Percentiles rank a stretch among this genome's conserved stretches.
Evolutionary conservation across 2,329 filamentous ascomycete species (phyloP).

Genomic region (Cytospora chrysosperma): DNA sequence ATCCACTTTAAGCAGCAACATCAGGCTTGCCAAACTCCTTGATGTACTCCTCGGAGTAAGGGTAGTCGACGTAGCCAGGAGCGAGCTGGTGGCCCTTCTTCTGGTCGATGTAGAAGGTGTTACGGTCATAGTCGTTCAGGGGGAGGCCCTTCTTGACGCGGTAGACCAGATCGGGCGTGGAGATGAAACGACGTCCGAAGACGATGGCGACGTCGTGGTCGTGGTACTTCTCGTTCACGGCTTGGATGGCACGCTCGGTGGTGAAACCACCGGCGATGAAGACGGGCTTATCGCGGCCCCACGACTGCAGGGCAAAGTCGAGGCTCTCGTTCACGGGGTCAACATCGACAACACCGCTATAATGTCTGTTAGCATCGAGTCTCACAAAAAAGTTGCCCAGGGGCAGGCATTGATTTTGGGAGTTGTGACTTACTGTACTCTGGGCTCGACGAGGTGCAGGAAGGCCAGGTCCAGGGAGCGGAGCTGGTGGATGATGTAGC

Average conservation of each 20-base stretch:
- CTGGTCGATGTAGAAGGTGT: conserved; percentile 31
- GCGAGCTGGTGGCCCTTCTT: conserved; percentile 24
- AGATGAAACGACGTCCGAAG: conserved; percentile 37
- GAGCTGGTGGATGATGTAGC: conserved; percentile 51
- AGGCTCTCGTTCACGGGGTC: conserved; percentile 20
- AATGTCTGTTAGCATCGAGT: neutral
- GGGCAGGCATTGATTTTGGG: conserved; percentile 35
- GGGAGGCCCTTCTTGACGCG: conserved; percentile 31
- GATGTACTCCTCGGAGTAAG: conserved; percentile 29
- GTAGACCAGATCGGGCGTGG: conserved; percentile 37
- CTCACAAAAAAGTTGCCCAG: conserved; percentile 14
- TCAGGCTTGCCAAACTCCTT: conserved; percentile 25
- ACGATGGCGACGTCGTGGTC: conserved; percentile 25
- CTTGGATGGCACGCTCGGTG: conserved; percentile 28
- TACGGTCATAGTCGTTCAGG: conserved; percentile 31
- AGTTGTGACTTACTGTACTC: conserved; percentile 41
- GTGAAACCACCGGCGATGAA: conserved; percentile 35
- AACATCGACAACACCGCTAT: conserved; percentile 13
- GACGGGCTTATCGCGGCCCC: conserved; percentile 34
- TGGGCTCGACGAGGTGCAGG: conserved; percentile 58
- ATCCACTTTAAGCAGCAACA: conserved; percentile 12
- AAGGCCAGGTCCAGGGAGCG: conserved; percentile 54
- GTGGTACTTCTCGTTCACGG: conserved; percentile 23
- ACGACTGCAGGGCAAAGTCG: conserved; percentile 33
- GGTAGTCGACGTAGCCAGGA: conserved; percentile 29